phyloP scores from a whole-genome alignment of 192 early-diverging fungal species.

The Coemansia sp. region DNA sequence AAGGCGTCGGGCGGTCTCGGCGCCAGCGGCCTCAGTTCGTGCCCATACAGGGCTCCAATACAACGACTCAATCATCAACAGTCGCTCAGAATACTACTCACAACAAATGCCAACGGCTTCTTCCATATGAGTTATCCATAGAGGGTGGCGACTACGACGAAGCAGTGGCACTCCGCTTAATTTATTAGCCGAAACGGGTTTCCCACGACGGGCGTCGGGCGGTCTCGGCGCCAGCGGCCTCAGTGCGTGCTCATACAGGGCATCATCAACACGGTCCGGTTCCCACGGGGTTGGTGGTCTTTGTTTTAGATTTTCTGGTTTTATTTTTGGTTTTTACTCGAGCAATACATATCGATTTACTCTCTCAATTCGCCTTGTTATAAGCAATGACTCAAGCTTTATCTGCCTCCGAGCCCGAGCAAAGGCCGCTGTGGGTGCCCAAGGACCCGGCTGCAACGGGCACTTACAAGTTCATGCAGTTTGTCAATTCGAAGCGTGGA shows the following conservation, averaged over 20 bases:
- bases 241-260: too few relatives aligned
- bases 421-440: slow-evolving; percentile 66
- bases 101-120: slow-evolving; percentile 36
- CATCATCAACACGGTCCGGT: too few relatives aligned
- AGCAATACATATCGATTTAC: not conserved
- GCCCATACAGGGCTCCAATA: too few relatives aligned
- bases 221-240: too few relatives aligned
- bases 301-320: not conserved
- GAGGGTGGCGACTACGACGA: too few relatives aligned
- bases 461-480: slow-evolving; percentile 73
- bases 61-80: too few relatives aligned
- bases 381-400: slow-evolving; percentile 34
- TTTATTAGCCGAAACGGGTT: too few relatives aligned
- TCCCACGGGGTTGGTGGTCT: too few relatives aligned
- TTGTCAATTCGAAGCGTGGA: slow-evolving; percentile 70
- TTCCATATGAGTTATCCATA: slow-evolving; percentile 36
- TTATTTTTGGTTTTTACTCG: not conserved
- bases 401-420: not conserved
- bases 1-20: not conserved
- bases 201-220: too few relatives aligned
- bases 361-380: not conserved
- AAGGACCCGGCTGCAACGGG: slow-evolving; percentile 57
- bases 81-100: slow-evolving; percentile 8
- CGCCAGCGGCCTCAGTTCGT: too few relatives aligned
- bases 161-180: too few relatives aligned